A percentile compares a stretch with the other conserved stretches of the same genome.
Conservation (phyloP, 2,329 filamentous ascomycete species). For the Hypomyces rosellus region DNA sequence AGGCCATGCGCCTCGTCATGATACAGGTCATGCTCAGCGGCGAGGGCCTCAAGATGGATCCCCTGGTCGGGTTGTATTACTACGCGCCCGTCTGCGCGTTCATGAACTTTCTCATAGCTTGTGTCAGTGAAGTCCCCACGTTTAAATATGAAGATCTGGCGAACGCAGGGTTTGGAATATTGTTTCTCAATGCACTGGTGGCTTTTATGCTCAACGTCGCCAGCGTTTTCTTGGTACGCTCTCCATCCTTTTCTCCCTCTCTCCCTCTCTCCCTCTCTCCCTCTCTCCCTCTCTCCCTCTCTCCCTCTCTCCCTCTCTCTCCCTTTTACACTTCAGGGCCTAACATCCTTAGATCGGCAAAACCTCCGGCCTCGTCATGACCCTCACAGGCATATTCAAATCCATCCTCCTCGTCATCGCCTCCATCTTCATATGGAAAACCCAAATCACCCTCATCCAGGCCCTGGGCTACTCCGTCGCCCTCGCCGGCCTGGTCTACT, state of each 20-base stretch:
- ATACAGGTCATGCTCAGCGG: constrained; percentile 74
- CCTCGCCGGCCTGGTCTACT: constrained; percentile 43
- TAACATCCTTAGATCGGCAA: constrained; percentile 62
- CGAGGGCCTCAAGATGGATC: constrained; percentile 78
- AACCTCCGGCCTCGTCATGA: constrained; percentile 80
- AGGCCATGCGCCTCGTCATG: constrained; percentile 78
- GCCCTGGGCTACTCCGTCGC: constrained; percentile 73
- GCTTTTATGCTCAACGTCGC: constrained; percentile 78
- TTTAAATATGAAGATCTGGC: constrained; percentile 62
- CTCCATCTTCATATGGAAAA: constrained; percentile 73
- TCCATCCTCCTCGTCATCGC: constrained; percentile 75
- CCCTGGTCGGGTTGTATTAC: constrained; percentile 82
- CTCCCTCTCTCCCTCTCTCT: background rate
- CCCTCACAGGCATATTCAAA: constrained; percentile 79
- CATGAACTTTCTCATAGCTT: constrained; percentile 68
- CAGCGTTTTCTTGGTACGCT: constrained; percentile 74
- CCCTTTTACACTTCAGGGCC: constrained; percentile 9
- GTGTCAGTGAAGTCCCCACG: constrained; percentile 60
- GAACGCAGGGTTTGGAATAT: constrained; percentile 56
- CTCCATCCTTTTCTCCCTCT: background rate
- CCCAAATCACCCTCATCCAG: constrained; percentile 64
- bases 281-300: background rate
- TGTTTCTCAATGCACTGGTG: constrained; percentile 68
- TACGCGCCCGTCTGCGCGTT: constrained; percentile 78
- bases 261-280: background rate